Base-by-base conservation (phyloP, 805 yeast genomes). In the Sugiyamaella valdiviana region DNA sequence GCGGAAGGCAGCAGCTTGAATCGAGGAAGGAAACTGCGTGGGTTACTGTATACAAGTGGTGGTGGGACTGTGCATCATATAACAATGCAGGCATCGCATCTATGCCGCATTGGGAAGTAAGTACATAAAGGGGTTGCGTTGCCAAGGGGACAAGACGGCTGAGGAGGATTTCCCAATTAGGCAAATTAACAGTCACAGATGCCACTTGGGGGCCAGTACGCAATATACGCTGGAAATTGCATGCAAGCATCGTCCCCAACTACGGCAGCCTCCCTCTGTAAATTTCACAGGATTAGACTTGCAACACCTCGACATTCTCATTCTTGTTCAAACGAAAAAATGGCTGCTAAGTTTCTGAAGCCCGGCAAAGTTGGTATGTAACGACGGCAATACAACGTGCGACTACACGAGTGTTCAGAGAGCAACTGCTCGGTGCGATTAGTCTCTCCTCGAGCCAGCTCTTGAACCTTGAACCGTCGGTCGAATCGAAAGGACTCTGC, bases 361-460 rank as follows among this genome's bases (percentile, higher is more conserved):
- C 86, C 98, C 75, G 97, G 97, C 83, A 89, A 85, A 85, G 98
- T 91, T 84, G 97, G 91, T 84, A 83, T 74, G 93, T 26, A 26
- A 26, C 10, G 10, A 3, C 6, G 14, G n/a, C 32, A 12, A 26
- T 12, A 26, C 32, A n/a, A n/a, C n/a, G n/a, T n/a, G n/a, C n/a
- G n/a, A n/a, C n/a, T n/a, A n/a, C n/a, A n/a, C n/a, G n/a, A n/a
- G n/a, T n/a, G n/a, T n/a, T n/a, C n/a, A n/a, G n/a, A n/a, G n/a
- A n/a, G n/a, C n/a, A n/a, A n/a, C n/a, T n/a, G n/a, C n/a, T n/a
- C n/a, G n/a, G n/a, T n/a, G n/a, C n/a, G n/a, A n/a, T n/a, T n/a
- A n/a, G n/a, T n/a, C n/a, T n/a, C n/a, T n/a, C n/a, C n/a, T n/a
- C n/a, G n/a, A n/a, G n/a, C n/a, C n/a, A n/a, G n/a, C n/a, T n/a